Conservation (phyloP, 2,329 filamentous ascomycete genomes). For the Cercospora nicotianae region DNA sequence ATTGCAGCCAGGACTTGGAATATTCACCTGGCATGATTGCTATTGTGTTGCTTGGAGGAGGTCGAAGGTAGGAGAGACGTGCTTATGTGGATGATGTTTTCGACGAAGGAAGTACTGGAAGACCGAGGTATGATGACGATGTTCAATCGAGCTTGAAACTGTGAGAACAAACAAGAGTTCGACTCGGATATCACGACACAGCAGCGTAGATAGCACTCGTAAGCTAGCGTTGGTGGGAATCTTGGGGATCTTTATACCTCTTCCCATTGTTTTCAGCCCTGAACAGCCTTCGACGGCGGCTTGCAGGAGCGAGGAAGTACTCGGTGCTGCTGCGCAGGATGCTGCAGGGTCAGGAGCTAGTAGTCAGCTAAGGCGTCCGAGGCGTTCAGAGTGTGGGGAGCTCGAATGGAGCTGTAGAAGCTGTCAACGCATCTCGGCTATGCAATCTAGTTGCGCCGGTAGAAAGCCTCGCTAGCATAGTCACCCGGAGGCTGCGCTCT, state of each 20-base stretch:
- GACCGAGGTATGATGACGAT: background rate
- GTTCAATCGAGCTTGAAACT: background rate
- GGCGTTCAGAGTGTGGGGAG: background rate
- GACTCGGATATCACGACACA: background rate
- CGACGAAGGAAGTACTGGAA: background rate
- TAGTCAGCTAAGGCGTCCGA: conserved; percentile 1
- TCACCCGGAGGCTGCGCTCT: background rate
- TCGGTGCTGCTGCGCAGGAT: background rate
- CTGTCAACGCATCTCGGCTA: background rate
- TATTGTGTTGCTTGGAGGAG: background rate
- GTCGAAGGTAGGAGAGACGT: background rate
- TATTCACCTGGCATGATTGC: conserved; percentile 23
- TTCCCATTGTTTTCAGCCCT: background rate
- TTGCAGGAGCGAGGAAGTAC: background rate
- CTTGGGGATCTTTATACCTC: background rate
- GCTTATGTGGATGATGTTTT: background rate
- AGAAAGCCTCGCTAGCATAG: background rate
- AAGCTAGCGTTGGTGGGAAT: background rate
- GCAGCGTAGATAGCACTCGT: background rate
- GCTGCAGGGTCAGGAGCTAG: background rate
- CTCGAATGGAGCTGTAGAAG: background rate
- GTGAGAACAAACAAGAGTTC: background rate
- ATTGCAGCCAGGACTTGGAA: conserved; percentile 28
- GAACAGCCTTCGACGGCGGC: background rate
- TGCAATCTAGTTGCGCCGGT: background rate